These are phyloP conservation scores for Clonostachys solani DNA, from an alignment of 2,329 filamentous ascomycete species.

Conservation along the genomic window DNA sequence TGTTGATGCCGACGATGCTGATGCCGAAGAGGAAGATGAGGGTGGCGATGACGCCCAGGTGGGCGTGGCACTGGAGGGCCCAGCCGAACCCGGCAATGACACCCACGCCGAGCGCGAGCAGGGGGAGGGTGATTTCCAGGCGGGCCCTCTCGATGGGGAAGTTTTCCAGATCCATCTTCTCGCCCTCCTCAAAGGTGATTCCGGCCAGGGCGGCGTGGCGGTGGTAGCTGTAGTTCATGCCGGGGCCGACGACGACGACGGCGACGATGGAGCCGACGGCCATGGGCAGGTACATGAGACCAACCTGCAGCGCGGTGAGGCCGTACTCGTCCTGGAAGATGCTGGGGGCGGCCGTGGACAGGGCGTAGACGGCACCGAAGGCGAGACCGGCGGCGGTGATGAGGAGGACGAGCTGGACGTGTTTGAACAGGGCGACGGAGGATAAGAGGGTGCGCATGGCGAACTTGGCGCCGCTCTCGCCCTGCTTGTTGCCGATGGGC, in stretches of 20 bases:
- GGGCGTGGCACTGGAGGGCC: slow-evolving; percentile 24
- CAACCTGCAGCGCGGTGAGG: slow-evolving; percentile 32
- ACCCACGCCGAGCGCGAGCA: slow-evolving; percentile 38
- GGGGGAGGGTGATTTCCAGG: slow-evolving; percentile 24
- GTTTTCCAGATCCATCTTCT: slow-evolving; percentile 23
- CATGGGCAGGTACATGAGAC: slow-evolving; percentile 34
- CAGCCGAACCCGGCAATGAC: slow-evolving; percentile 37
- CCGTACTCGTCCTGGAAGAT: slow-evolving; percentile 21
- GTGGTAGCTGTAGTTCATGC: slow-evolving; percentile 59
- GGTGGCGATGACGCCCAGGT: slow-evolving; percentile 29
- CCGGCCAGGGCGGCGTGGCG: slow-evolving; percentile 44
- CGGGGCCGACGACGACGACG: slow-evolving; percentile 32
- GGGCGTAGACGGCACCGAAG: slow-evolving; percentile 24
- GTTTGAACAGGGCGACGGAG: slow-evolving; percentile 22
- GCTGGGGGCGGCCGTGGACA: slow-evolving; percentile 23
- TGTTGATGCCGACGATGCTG: slow-evolving; percentile 40
- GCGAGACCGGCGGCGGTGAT: slow-evolving; percentile 21
- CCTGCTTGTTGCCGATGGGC: not conserved
- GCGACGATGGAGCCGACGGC: slow-evolving; percentile 28
- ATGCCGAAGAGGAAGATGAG: slow-evolving; percentile 33
- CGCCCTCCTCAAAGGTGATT: slow-evolving; percentile 40
- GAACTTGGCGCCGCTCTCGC: slow-evolving; percentile 6
- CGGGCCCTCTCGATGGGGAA: slow-evolving; percentile 31
- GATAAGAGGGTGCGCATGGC: slow-evolving; percentile 21
- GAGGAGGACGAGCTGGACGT: slow-evolving; percentile 23